A percentile compares a stretch with the other conserved stretches of the same genome.
Evolutionary conservation across 2,329 filamentous ascomycete genomes (phyloP).

Genomic region (Penicillium palitans): DNA sequence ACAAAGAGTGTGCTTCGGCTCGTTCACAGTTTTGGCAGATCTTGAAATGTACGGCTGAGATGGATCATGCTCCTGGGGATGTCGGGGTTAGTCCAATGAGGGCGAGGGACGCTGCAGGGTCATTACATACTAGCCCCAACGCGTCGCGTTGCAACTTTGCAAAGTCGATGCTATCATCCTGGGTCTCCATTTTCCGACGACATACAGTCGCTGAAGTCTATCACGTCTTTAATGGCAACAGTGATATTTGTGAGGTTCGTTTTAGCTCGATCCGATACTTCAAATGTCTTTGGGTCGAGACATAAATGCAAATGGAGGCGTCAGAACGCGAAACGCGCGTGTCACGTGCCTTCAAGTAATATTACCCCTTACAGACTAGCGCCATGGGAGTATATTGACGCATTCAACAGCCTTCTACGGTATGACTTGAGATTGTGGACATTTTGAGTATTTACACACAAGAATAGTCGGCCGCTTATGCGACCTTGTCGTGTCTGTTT

Average conservation of each 20-base stretch:
- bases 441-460: not conserved
- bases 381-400: not conserved
- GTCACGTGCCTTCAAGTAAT: slow-evolving; percentile 34
- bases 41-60: slow-evolving; percentile 25
- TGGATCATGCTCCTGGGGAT: slow-evolving; percentile 30
- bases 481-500: no score
- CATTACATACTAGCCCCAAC: slow-evolving; percentile 41
- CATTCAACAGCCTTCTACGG: not conserved
- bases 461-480: no score
- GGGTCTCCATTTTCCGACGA: not conserved
- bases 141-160: slow-evolving; percentile 43
- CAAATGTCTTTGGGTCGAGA: not conserved
- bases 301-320: not conserved
- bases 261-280: not conserved
- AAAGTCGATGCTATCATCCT: slow-evolving; percentile 43
- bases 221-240: not conserved
- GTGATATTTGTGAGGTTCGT: rapidly evolving
- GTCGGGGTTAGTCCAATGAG: slow-evolving; percentile 33
- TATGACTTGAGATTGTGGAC: not conserved
- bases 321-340: slow-evolving; percentile 29
- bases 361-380: slow-evolving; percentile 26
- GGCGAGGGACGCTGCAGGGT: slow-evolving; percentile 29
- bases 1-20: not conserved
- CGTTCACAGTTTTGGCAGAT: slow-evolving; percentile 11
- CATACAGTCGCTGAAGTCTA: not conserved